Conservation (phyloP, 352 stramenopile genomes). For the Globisporangium takayamanum region DNA sequence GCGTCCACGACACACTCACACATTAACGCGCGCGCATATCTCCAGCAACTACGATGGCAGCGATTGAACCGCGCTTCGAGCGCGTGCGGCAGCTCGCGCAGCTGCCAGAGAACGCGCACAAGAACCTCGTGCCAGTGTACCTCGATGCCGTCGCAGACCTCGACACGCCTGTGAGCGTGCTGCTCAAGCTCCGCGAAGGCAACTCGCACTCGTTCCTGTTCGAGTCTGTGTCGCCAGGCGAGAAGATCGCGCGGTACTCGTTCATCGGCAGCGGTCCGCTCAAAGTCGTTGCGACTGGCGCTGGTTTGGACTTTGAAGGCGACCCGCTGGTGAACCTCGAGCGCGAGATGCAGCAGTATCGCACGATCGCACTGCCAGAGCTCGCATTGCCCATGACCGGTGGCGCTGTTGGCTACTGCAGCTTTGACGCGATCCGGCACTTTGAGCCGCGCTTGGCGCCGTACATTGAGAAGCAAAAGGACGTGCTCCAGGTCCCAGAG, state of each 20-base stretch:
- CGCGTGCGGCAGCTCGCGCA: slow-evolving; percentile 54
- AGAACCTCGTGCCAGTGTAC: slow-evolving; percentile 86
- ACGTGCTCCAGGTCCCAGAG: slow-evolving; percentile 80
- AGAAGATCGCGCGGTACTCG: slow-evolving; percentile 86
- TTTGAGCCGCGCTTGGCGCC: slow-evolving; percentile 83
- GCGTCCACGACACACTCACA: background rate
- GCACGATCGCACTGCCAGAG: slow-evolving; percentile 61
- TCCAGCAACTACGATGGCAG: slow-evolving; percentile 31
- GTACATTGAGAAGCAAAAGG: slow-evolving; percentile 65
- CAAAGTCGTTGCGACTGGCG: slow-evolving; percentile 68
- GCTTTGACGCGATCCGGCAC: slow-evolving; percentile 85
- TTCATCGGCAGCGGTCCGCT: slow-evolving; percentile 84
- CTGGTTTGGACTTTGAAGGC: slow-evolving; percentile 44
- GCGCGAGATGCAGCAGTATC: slow-evolving; percentile 72
- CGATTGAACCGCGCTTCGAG: slow-evolving; percentile 46
- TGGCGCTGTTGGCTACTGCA: slow-evolving; percentile 84
- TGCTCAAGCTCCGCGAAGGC: slow-evolving; percentile 78
- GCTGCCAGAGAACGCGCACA: slow-evolving; percentile 50
- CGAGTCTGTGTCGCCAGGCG: slow-evolving; percentile 76
- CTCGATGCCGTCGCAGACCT: slow-evolving; percentile 79
- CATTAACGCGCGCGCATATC: background rate
- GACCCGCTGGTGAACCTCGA: slow-evolving; percentile 78
- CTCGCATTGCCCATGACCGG: slow-evolving; percentile 80
- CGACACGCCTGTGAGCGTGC: slow-evolving; percentile 83
- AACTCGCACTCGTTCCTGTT: slow-evolving; percentile 84